These are phyloP conservation scores for Saraca asoca DNA, from an alignment of 331 rosid genomes.

Conservation along the genomic window DNA sequence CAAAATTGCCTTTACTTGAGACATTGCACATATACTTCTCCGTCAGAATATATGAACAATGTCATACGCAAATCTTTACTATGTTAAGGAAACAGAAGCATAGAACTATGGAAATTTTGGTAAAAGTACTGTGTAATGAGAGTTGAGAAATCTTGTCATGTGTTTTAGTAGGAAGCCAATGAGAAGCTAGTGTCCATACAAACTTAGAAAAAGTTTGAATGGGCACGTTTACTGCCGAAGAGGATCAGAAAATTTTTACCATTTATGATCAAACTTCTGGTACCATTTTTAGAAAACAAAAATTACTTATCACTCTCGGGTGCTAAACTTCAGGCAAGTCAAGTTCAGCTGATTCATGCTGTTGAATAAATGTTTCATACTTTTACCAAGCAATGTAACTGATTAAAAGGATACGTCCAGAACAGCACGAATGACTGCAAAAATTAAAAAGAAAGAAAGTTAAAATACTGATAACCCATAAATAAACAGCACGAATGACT, in stretches of 20 bases:
- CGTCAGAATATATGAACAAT: conserved; percentile 85
- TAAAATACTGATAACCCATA: conserved; percentile 6
- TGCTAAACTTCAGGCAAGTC: not conserved
- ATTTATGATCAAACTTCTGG: not conserved
- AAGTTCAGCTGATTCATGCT: conserved; percentile 17
- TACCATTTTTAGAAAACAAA: conserved; percentile 23
- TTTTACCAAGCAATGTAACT: conserved; percentile 16
- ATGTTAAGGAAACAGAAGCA: conserved; percentile 50
- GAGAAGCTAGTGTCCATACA: not conserved
- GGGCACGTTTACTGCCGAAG: conserved; percentile 7
- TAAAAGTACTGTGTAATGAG: conserved; percentile 3
- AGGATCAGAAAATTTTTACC: conserved; percentile 10
- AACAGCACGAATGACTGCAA: conserved; percentile 95
- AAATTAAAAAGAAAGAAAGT: conserved; percentile 16
- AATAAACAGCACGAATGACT: conserved; percentile 65
- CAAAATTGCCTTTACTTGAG: conserved; percentile 25
- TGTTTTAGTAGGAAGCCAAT: conserved; percentile 15
- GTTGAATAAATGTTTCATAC: conserved; percentile 17
- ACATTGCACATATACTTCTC: conserved; percentile 18
- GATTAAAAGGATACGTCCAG: conserved; percentile 86
- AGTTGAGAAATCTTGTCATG: not conserved
- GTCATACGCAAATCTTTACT: conserved; percentile 78
- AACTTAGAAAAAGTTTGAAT: conserved; percentile 13
- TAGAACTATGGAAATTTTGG: not conserved
- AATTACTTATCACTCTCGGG: not conserved